Base-by-base conservation (phyloP, 257 asterid genomes). In the Schizonepeta tenuifolia region DNA sequence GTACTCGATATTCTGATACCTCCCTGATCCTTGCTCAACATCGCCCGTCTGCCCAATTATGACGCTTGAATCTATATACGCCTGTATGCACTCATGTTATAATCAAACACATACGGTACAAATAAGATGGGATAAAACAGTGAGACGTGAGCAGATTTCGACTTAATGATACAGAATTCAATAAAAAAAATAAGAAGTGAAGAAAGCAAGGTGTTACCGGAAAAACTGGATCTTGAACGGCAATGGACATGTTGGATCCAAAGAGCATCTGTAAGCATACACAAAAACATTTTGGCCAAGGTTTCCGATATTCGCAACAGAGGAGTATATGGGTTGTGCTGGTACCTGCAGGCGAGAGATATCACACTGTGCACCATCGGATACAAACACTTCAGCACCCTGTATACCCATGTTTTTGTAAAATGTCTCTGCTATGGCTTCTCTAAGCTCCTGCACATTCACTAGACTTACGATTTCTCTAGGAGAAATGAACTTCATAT, bases 311-410 rank as follows among this genome's bases (percentile, higher is more conserved):
- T 54, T 28, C 64, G 28, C 38, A 35, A 4, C 35, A 6, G 60
- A 44, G 20, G 33, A 35, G 3, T 8, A 40, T 38, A 26, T 5
- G 22, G 15, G 5, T 40, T 12, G 10, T 22, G 69, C 3, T 15
- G 49, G 65, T 78, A 90, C 98, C 97, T 92, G 97, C 40, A 92
- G 81, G 76, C 96, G 96, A 41, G 93, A 83, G 55, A 92, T 89
- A 79, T 90, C 98, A 13, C 95, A 86, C 38, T 92, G 98, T 58
- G 98, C 90, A 64, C 97, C 98, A 59, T 92, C 98, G 0, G 98
- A 88, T 50, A 92, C 87, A 73, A 92, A 92, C 28, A 92, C 86
- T 65, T 92, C 98, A 2, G 77, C 26, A 14, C 77, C 93, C 65
- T 82, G 81, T 77, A 92, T 73, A 14, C 75, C 85, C 61, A 82